Evolutionary conservation across 768 basidiomycete species (phyloP).

Genomic region (Daedaleopsis sinensis): DNA sequence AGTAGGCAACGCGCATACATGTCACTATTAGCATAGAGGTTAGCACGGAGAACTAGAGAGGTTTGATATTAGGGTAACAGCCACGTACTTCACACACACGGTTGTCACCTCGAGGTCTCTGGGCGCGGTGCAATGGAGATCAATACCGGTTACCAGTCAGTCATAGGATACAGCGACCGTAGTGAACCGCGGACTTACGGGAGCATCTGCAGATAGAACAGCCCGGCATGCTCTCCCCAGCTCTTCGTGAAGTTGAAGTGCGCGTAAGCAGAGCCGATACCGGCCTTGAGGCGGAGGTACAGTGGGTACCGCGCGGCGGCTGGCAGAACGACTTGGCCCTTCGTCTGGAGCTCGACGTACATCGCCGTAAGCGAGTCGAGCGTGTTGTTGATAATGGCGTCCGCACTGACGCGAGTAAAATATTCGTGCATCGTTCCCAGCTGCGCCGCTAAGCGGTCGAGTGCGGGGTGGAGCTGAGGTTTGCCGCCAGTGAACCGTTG

Average conservation of each 20-base stretch:
- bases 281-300: conserved; percentile 32
- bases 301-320: conserved; percentile 31
- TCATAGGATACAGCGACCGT: neutral
- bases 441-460: conserved; percentile 39
- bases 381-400: conserved; percentile 31
- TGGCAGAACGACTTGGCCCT: conserved; percentile 27
- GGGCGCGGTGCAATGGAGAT: neutral
- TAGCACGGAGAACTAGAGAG: no score
- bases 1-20: neutral
- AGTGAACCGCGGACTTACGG: conserved; percentile 25
- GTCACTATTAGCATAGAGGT: neutral
- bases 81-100: conserved; percentile 38
- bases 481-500: conserved; percentile 32
- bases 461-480: conserved; percentile 33
- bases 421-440: conserved; percentile 31
- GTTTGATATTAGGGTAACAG: no score
- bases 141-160: neutral
- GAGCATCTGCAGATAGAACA: conserved; percentile 38
- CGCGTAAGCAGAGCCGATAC: conserved; percentile 37
- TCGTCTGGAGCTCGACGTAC: conserved; percentile 36
- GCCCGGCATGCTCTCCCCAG: conserved; percentile 30
- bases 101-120: conserved; percentile 36
- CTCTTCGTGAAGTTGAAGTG: conserved; percentile 30
- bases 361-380: conserved; percentile 39
- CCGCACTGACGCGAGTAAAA: conserved; percentile 28